These are phyloP conservation scores for Conticribra weissflogii DNA, from an alignment of 108 stramenopile genomes.

Conservation along the genomic window DNA sequence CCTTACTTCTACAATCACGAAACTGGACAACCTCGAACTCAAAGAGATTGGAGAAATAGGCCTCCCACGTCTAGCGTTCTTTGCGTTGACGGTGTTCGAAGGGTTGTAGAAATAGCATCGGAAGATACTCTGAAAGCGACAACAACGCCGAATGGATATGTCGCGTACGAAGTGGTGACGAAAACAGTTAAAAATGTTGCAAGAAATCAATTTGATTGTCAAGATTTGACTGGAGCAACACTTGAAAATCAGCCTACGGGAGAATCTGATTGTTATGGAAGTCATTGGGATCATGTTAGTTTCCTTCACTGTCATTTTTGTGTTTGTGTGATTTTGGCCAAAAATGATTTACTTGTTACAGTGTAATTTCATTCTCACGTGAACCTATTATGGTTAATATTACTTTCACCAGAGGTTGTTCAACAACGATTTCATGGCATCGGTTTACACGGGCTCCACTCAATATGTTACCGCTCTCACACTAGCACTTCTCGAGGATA, in stretches of 20 bases:
- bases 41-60: constrained; percentile 26
- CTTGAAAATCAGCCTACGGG: constrained; percentile 57
- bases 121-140: constrained; percentile 18
- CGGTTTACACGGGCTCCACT: constrained; percentile 45
- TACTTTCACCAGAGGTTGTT: constrained; percentile 54
- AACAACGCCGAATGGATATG: constrained; percentile 40
- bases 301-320: background rate
- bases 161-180: constrained; percentile 53
- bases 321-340: background rate
- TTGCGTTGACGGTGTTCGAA: constrained; percentile 36
- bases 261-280: constrained; percentile 48
- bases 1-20: constrained; percentile 44
- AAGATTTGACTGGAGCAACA: constrained; percentile 49
- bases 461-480: constrained; percentile 55
- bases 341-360: no score
- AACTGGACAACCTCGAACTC: constrained; percentile 48
- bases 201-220: constrained; percentile 64
- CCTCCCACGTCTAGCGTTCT: constrained; percentile 28
- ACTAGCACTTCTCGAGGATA: constrained; percentile 59
- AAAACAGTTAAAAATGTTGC: constrained; percentile 57
- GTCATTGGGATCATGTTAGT: constrained; percentile 55
- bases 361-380: no score
- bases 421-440: constrained; percentile 54
- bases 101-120: constrained; percentile 17
- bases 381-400: no score